Conservation (phyloP, 176 grass and related monocot species). For the Thinopyrum elongatum region DNA sequence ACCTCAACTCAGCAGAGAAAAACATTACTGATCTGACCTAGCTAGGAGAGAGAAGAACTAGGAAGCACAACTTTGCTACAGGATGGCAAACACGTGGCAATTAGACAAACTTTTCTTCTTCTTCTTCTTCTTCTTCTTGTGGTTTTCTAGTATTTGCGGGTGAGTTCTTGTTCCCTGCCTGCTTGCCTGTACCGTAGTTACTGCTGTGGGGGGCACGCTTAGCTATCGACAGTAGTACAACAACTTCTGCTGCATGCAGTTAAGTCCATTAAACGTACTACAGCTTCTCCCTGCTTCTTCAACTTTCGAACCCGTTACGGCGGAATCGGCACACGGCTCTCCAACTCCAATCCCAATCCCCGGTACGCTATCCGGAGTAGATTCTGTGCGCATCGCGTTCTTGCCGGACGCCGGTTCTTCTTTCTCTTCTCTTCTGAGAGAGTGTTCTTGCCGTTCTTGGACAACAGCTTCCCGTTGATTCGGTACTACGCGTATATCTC, state of each 20-base stretch:
- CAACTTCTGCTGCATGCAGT: constrained; percentile 29
- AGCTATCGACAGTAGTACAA: not conserved
- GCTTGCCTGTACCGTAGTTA: constrained; percentile 25
- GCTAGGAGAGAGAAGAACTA: not conserved
- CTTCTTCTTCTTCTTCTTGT: not conserved
- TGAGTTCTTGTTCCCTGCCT: constrained; percentile 3
- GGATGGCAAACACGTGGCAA: not conserved
- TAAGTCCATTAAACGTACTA: constrained; percentile 27
- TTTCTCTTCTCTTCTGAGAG: not conserved
- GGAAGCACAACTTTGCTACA: not conserved
- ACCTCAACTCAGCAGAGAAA: not conserved
- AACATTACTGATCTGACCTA: constrained; percentile 21
- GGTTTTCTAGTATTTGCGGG: too few species aligned
- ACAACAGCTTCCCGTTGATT: not conserved
- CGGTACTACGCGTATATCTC: not conserved
- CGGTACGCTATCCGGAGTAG: not conserved
- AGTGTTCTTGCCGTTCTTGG: constrained; percentile 4
- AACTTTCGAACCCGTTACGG: not conserved
- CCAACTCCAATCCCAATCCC: not conserved
- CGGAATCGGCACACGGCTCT: constrained; percentile 8
- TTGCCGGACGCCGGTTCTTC: not conserved
- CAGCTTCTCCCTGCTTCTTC: constrained; percentile 4
- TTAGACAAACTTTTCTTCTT: not conserved
- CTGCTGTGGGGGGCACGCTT: not conserved
- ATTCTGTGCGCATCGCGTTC: not conserved